Evolutionary conservation across 805 yeast genomes (phyloP), one percentile per base, ranked within the genome.

Genomic region (Torulaspora franciscae): DNA sequence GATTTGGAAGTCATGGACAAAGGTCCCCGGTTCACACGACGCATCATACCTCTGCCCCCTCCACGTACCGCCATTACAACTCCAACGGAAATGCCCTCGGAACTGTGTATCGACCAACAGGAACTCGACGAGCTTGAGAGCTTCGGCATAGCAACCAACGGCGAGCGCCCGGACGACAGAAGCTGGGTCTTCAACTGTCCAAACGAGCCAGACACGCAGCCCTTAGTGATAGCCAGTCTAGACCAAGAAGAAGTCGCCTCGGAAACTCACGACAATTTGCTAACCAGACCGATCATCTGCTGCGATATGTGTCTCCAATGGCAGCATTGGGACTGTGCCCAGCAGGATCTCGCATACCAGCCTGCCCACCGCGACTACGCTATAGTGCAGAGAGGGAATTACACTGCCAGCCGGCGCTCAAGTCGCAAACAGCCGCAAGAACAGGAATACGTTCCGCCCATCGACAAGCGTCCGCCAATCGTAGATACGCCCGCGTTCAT

Each of bases 131-230:
- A 50, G 9, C 50, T 57, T 7, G 50, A 49, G 11, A 46, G 54
- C 26, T 49, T 50, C 15, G 60, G 57, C 17, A 40, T 62, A 15
- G 39, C 50, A 1, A 48, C 56, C 8, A 44, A 45, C 8, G 38
- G 49, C 11, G 47, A 45, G 23, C 43, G 42, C 19, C 53, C 59
- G 5, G 68, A 64, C 47, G 46, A 45, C 26, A 48, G 48, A 35
- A 48, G 54, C 30, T 65, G 68, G 67, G 45, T 52, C 17, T 63
- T 65, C 43, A 61, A 64, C 39, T 62, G 70, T 46, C 58, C 57
- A 5, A 40, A 40, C 14, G 40, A 38, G 36, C 44, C 46, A 7
- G 40, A 34, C 3, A n/a, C 39, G 19, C 42, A 35, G 11, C 29
- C 35, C 3, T 19, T 46, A 4, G 24, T 39, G 8, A 37, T 43